Base-by-base conservation (phyloP, 2,329 filamentous ascomycete genomes). In the Ambrosiella beaveri region DNA sequence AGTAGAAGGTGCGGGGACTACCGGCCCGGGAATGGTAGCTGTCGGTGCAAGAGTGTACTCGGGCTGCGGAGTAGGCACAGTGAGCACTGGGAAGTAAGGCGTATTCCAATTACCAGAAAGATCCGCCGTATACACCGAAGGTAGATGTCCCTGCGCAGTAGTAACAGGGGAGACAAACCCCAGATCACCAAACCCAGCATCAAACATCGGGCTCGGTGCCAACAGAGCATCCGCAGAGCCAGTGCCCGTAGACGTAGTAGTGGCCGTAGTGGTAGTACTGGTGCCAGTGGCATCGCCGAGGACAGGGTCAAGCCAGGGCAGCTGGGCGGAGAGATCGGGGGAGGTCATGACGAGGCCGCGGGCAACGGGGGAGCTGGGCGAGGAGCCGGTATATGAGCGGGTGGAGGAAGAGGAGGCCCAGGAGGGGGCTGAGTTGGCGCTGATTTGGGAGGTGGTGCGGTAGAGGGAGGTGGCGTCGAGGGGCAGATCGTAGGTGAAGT, bases 321-420 rank as follows among this genome's bases (percentile, higher is more conserved):
- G 9, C 38, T n/a, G 9, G 11, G 52, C 3, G 19, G 52, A 40
- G n/a, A 54, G 15, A 19, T 56, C 19, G 12, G 57, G 47, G 11
- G 57, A 56, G 13, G 40, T 37, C 38, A 52, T 47, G 19, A 40
- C n/a, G 36, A 54, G 15, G 12, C 38, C 15, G 8, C 37, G 37
- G 27, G 52, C 15, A 13, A 37, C 37, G 4, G 57, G 57, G 13
- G 57, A 59, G 38, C 53, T 56, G 49, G 57, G 57, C n/a, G 47
- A 52, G 11, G 57, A 59, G 45, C 47, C 35, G 35, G 7, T 53
- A 36, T 59, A 59, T 19, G 53, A 47, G 7, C 41, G 19, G 19
- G 57, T 1, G 53, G 37, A 41, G 37, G 52, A 54, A 54, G 38
- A 54, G n/a, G 35, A 38, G 7, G 35, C 13, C 15, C 52, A 51